These are phyloP conservation scores for Panaeolus cyanescens DNA, from an alignment of 768 basidiomycete genomes.

Conservation along the genomic window DNA sequence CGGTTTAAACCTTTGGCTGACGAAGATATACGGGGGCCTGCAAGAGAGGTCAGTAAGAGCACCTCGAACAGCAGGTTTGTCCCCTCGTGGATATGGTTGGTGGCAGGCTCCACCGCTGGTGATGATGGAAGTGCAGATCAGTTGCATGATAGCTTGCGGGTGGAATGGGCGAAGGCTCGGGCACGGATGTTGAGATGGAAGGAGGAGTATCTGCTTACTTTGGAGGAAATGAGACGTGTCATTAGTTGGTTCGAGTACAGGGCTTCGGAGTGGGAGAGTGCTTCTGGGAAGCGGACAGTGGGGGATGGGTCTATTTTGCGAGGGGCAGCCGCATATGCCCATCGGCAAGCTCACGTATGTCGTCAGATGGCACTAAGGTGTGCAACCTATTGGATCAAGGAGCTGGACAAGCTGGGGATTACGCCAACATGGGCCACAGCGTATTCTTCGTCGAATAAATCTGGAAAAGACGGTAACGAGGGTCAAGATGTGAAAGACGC, in stretches of 20 bases:
- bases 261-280: conserved; percentile 3
- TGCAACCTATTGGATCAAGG: neutral
- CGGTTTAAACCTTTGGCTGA: conserved; percentile 6
- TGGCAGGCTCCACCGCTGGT: neutral
- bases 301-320: neutral
- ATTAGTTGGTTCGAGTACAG: conserved; percentile 6
- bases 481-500: too few species aligned
- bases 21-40: conserved; percentile 15
- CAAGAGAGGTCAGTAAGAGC: neutral
- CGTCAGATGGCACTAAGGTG: neutral
- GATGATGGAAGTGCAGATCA: conserved; percentile 8
- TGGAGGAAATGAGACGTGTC: conserved; percentile 9
- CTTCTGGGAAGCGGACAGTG: neutral
- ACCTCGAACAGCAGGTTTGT: conserved; percentile 4
- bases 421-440: neutral
- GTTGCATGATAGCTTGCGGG: conserved; percentile 12
- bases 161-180: conserved; percentile 10
- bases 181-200: conserved; percentile 6
- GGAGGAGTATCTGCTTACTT: conserved; percentile 8
- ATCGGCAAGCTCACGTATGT: neutral
- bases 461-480: too few species aligned
- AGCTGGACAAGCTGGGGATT: neutral
- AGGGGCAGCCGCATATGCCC: neutral
- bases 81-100: conserved; percentile 28
- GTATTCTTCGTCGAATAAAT: too few species aligned